These are phyloP conservation scores for Mucor circinelloides DNA, from an alignment of 371 early-diverging fungal species.

Conservation along the genomic window DNA sequence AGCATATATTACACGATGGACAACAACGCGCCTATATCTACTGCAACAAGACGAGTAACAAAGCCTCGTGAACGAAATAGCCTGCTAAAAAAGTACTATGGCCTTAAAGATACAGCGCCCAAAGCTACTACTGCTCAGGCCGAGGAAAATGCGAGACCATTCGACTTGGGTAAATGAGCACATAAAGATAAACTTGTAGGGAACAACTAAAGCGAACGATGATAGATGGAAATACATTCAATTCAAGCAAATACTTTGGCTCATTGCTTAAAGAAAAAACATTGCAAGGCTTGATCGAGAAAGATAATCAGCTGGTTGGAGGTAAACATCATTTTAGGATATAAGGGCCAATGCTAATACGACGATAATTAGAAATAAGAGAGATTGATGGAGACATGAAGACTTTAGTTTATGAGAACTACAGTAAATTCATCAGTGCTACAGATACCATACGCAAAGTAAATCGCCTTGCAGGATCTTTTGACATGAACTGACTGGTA, in stretches of 20 bases:
- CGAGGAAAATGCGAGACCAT: slow-evolving; percentile 27
- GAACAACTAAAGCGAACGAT: background rate
- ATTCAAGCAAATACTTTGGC: slow-evolving; percentile 74
- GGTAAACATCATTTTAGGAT: slow-evolving; percentile 37
- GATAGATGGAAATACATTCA: slow-evolving; percentile 69
- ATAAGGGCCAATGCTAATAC: background rate
- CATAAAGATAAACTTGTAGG: background rate
- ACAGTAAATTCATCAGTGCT: slow-evolving; percentile 92
- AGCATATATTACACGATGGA: slow-evolving; percentile 5
- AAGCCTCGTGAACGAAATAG: slow-evolving; percentile 31
- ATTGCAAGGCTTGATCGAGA: slow-evolving; percentile 67
- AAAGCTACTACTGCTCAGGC: background rate
- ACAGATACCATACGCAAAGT: slow-evolving; percentile 86
- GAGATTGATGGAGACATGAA: slow-evolving; percentile 96
- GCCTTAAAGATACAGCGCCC: slow-evolving; percentile 19
- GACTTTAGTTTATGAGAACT: slow-evolving; percentile 95
- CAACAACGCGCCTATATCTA: background rate
- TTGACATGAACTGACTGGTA: background rate
- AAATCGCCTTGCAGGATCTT: background rate
- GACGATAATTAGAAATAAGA: slow-evolving; percentile 60
- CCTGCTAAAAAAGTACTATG: slow-evolving; percentile 45
- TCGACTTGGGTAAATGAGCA: slow-evolving; percentile 34
- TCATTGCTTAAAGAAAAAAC: slow-evolving; percentile 69
- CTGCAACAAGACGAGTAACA: background rate
- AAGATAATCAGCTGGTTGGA: slow-evolving; percentile 75